A percentile compares a stretch with the other conserved stretches of the same genome.
phyloP scores from a whole-genome alignment of 768 basidiomycete species.

The Mycena belliarum region DNA sequence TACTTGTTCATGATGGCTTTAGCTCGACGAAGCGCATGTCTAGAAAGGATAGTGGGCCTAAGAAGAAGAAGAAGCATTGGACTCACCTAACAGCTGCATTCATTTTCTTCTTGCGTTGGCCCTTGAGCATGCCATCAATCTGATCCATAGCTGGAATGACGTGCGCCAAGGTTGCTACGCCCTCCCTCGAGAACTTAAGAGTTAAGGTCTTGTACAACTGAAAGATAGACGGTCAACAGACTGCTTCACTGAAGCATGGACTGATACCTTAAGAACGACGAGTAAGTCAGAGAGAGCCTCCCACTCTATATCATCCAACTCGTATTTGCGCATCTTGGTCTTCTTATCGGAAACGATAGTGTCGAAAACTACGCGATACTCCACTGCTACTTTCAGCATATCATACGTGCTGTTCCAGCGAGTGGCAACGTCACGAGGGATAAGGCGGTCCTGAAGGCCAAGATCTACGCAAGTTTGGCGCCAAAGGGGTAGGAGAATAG shows the following conservation, averaged over 20 bases:
- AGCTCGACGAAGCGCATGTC: background rate
- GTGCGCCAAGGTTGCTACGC: background rate
- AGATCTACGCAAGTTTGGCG: slow-evolving; percentile 8
- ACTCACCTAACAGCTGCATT: background rate
- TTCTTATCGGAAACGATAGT: background rate
- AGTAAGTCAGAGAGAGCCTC: background rate
- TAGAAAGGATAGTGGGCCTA: no score
- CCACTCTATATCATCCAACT: background rate
- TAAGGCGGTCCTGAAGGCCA: slow-evolving; percentile 13
- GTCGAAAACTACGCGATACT: background rate
- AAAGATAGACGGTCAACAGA: background rate
- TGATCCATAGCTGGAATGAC: background rate
- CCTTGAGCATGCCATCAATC: background rate
- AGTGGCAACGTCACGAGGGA: slow-evolving; percentile 21
- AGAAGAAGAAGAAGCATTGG: no score
- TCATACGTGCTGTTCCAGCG: background rate
- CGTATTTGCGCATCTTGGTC: background rate
- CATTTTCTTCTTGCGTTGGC: background rate
- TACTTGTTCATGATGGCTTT: slow-evolving; percentile 1
- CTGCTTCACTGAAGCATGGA: no score
- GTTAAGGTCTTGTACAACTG: background rate
- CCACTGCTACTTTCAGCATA: background rate
- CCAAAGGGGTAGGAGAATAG: slow-evolving; percentile 34
- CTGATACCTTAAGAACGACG: background rate
- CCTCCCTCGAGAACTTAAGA: background rate